These are phyloP conservation scores for Cyberlindnera lachancei DNA, from an alignment of 805 yeast species.

Conservation along the genomic window DNA sequence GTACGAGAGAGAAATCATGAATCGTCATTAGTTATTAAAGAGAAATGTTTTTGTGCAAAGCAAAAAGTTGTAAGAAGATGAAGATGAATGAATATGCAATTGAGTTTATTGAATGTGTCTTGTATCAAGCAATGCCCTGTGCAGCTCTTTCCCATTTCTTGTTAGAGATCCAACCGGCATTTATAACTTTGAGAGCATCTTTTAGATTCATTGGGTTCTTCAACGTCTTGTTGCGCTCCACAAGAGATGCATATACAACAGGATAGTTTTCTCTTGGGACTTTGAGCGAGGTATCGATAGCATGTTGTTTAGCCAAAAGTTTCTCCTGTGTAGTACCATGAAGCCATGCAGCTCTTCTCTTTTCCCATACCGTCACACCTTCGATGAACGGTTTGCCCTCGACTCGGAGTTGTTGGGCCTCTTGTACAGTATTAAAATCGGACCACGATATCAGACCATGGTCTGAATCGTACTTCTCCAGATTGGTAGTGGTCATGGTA, in stretches of 20 bases:
- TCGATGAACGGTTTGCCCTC: constrained; percentile 32
- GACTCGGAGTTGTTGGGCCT: constrained; percentile 12
- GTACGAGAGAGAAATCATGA: constrained; percentile 1
- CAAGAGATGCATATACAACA: constrained; percentile 59
- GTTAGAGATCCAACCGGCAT: constrained; percentile 79
- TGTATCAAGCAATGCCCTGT: constrained; percentile 23
- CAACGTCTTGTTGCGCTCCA: constrained; percentile 61
- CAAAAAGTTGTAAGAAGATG: too few species aligned
- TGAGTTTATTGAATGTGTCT: too few species aligned
- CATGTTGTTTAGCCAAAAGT: constrained; percentile 11
- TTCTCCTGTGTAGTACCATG: constrained; percentile 25
- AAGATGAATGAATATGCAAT: background rate
- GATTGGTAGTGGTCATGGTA: background rate
- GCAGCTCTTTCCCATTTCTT: constrained; percentile 63
- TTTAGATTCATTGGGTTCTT: constrained; percentile 64
- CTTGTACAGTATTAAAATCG: constrained; percentile 26
- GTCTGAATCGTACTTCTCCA: constrained; percentile 6
- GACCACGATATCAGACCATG: constrained; percentile 6
- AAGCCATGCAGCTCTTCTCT: constrained; percentile 64
- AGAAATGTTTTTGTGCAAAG: background rate
- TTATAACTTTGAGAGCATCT: constrained; percentile 64
- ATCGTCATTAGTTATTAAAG: constrained; percentile 1
- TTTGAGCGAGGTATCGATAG: constrained; percentile 20
- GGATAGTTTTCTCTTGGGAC: constrained; percentile 45
- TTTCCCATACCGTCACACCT: constrained; percentile 63